These are phyloP conservation scores for Coemansia sp. DNA, from an alignment of 192 early-diverging fungal species.

Conservation along the genomic window DNA sequence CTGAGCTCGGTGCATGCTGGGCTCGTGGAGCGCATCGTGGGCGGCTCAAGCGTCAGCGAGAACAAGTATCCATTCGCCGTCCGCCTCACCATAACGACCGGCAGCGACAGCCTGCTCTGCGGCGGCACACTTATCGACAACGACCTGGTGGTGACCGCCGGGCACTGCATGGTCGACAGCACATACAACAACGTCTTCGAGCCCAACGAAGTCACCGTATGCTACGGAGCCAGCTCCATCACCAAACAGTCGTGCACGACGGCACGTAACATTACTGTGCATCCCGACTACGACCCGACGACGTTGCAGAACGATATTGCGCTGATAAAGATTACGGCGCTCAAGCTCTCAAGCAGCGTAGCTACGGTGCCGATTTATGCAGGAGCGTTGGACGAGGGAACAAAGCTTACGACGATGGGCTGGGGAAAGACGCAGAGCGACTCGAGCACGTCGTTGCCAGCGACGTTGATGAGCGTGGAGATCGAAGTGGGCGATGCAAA, in stretches of 20 bases:
- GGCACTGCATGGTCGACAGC: constrained; percentile 40
- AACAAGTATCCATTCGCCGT: constrained; percentile 42
- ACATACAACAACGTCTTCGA: constrained; percentile 17
- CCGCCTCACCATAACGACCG: constrained; percentile 27
- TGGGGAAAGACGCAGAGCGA: constrained; percentile 46
- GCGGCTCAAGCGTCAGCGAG: constrained; percentile 13
- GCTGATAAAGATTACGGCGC: constrained; percentile 26
- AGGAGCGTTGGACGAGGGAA: constrained; percentile 22
- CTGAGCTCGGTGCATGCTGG: not conserved
- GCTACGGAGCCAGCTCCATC: constrained; percentile 34
- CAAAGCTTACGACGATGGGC: constrained; percentile 41
- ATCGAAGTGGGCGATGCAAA: constrained; percentile 27
- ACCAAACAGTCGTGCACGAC: constrained; percentile 17
- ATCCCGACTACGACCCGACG: constrained; percentile 27
- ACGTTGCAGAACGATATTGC: constrained; percentile 46
- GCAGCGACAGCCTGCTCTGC: constrained; percentile 28
- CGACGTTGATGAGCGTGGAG: constrained; percentile 24
- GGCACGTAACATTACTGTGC: constrained; percentile 27
- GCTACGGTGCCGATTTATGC: constrained; percentile 19
- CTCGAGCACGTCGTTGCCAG: constrained; percentile 14
- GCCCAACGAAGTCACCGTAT: constrained; percentile 26
- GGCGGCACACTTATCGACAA: constrained; percentile 37
- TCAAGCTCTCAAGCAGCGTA: not conserved
- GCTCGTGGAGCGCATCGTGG: constrained; percentile 36
- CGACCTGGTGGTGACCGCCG: constrained; percentile 43